Percentiles rank a stretch among this genome's conserved stretches.
phyloP scores from a whole-genome alignment of 192 early-diverging fungal genomes.

The Linnemannia hyalina region DNA sequence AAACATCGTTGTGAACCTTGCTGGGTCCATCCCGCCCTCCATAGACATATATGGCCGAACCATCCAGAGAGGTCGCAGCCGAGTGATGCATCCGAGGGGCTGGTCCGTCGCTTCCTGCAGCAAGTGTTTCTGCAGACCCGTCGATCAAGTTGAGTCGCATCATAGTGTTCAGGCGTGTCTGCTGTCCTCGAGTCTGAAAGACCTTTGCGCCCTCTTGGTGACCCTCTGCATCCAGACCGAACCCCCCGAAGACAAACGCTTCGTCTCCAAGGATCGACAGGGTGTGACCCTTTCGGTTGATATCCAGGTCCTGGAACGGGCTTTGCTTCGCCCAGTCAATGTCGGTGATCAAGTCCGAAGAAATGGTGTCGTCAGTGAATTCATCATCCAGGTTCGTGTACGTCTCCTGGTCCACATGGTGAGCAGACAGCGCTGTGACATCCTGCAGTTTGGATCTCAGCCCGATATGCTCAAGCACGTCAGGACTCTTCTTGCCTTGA shows the following conservation, averaged over 20 bases:
- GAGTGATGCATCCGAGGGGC: slow-evolving; percentile 53
- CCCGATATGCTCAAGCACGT: slow-evolving; percentile 29
- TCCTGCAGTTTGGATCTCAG: slow-evolving; percentile 20
- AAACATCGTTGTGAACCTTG: slow-evolving; percentile 52
- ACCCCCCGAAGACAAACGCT: slow-evolving; percentile 39
- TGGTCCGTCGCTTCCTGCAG: slow-evolving; percentile 18
- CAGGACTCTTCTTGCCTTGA: slow-evolving; percentile 12
- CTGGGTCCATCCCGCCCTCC: slow-evolving; percentile 48
- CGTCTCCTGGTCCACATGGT: slow-evolving; percentile 17
- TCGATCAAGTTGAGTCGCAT: slow-evolving; percentile 22
- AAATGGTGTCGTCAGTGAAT: not conserved
- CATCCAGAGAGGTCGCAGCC: slow-evolving; percentile 25
- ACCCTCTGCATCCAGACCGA: slow-evolving; percentile 33
- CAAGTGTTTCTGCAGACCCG: slow-evolving; percentile 8
- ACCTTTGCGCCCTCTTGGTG: slow-evolving; percentile 21
- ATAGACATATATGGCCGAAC: slow-evolving; percentile 32
- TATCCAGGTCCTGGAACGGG: slow-evolving; percentile 27
- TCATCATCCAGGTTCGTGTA: slow-evolving; percentile 20
- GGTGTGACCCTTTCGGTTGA: slow-evolving; percentile 50
- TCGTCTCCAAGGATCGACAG: slow-evolving; percentile 35
- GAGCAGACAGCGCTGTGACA: not conserved
- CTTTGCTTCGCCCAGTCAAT: slow-evolving; percentile 25
- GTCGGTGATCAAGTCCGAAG: not conserved
- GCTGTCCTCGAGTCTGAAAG: slow-evolving; percentile 34
- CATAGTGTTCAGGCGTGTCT: slow-evolving; percentile 38